Base-by-base conservation (phyloP, 78 protist species). In the Bigelowiella natans region DNA sequence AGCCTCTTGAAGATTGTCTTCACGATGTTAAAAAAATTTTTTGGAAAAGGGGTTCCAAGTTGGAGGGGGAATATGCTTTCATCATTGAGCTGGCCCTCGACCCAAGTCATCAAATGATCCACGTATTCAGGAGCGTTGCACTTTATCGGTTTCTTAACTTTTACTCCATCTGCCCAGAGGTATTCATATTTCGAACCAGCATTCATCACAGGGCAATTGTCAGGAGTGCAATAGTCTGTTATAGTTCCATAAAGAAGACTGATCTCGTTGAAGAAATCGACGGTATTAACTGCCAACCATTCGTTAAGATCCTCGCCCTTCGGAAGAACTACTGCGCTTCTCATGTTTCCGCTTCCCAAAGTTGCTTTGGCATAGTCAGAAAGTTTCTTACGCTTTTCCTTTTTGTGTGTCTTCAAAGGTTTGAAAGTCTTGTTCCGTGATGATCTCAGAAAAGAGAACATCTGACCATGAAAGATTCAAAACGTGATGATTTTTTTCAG, bases 251-350 rank as follows among this genome's bases (percentile, higher is more conserved):
- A 98, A 29, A 98, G 92, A 92, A 98, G 39, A 92, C 96, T 96
- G 87, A 96, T 96, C 93, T 96, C 97, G 94, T 97, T 97, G 96
- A 95, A 98, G 94, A 98, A 98, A 88, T 98, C 99, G 36, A 97
- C 95, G 39, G 63, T 96, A 94, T 97, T 96, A 0, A 98, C 98
- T 1, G 98, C 98, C 29, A 98, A 95, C 99, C 99, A 97, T 82
- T 97, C 98, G 89, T 96, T 93, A 30, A 87, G 38, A 91, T 98
- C 99, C 73, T 96, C 99, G 0, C 98, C 98, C 26, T 92, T 90
- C 0, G 99, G 99, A 28, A 98, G 95, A 1, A 89, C 82, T 18
- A 98, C 99, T 0, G 98, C 97, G 1, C 89, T 89, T 28, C 85
- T 84, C 83, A 96, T 86, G 39, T 91, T 84, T 1, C 95, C 95